phyloP scores from a whole-genome alignment of 495 filamentous ascomycete genomes.

The Aspergillus affinis region DNA sequence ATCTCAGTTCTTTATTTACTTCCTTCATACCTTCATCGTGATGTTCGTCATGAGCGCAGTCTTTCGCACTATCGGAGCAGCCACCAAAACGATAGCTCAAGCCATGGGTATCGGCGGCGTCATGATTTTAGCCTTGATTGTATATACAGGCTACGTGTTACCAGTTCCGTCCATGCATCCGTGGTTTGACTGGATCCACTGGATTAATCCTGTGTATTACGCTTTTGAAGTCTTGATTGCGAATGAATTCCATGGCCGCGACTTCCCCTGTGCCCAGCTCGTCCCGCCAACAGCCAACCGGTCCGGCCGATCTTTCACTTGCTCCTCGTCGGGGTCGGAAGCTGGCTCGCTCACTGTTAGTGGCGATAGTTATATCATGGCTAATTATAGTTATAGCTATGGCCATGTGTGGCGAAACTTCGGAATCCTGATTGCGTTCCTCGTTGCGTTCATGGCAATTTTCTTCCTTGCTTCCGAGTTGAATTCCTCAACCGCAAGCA shows the following conservation, averaged over 20 bases:
- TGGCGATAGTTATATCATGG: slow-evolving; percentile 49
- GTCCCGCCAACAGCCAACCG: slow-evolving; percentile 48
- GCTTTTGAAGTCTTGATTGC: slow-evolving; percentile 45
- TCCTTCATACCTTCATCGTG: slow-evolving; percentile 48
- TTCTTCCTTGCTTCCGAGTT: slow-evolving; percentile 43
- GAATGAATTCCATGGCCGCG: slow-evolving; percentile 57
- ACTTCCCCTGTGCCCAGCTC: slow-evolving; percentile 44
- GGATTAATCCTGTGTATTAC: slow-evolving; percentile 44
- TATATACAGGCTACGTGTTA: slow-evolving; percentile 47
- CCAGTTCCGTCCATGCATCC: slow-evolving; percentile 45
- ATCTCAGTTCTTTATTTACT: slow-evolving; percentile 56
- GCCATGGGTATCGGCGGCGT: slow-evolving; percentile 45
- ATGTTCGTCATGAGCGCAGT: slow-evolving; percentile 55
- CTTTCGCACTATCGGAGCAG: slow-evolving; percentile 45
- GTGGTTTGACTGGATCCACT: slow-evolving; percentile 50
- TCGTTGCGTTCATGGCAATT: slow-evolving; percentile 53
- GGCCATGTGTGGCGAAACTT: slow-evolving; percentile 65
- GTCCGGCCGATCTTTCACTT: slow-evolving; percentile 39
- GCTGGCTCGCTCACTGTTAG: slow-evolving; percentile 47
- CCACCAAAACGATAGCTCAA: slow-evolving; percentile 45
- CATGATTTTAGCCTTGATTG: slow-evolving; percentile 40
- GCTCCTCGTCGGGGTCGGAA: slow-evolving; percentile 47
- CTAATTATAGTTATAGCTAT: slow-evolving; percentile 53
- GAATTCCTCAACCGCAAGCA: slow-evolving; percentile 32
- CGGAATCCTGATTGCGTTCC: slow-evolving; percentile 62